phyloP scores from a whole-genome alignment of 140 eudicot genomes.

The Cichorium intybus region DNA sequence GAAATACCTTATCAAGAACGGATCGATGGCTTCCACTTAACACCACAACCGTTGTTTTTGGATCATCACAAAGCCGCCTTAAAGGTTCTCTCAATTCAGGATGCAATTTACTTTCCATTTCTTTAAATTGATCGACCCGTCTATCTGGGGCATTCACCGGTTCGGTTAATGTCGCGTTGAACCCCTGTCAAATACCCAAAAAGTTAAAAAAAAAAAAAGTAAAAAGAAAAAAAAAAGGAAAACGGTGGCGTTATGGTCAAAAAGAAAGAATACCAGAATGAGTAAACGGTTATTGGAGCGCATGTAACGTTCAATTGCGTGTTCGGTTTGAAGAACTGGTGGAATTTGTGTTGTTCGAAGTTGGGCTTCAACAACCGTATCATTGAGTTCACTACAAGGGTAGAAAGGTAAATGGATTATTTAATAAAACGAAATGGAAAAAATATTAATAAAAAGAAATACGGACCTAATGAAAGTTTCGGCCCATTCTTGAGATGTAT shows the following conservation, averaged over 20 bases:
- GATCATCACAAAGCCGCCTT: constrained; percentile 57
- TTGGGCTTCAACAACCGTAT: constrained; percentile 76
- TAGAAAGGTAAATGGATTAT: not conserved
- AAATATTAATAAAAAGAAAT: not conserved
- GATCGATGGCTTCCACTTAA: constrained; percentile 74
- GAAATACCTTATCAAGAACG: constrained; percentile 67
- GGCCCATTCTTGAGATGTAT: constrained; percentile 95
- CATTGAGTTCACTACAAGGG: constrained; percentile 66
- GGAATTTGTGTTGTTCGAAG: constrained; percentile 70
- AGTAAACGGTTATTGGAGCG: constrained; percentile 62
- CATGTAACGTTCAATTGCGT: constrained; percentile 40
- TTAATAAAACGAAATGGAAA: not conserved
- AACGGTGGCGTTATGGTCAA: not conserved
- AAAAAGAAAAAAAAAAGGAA: not conserved
- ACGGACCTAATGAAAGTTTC: constrained; percentile 79
- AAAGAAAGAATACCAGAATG: constrained; percentile 53
- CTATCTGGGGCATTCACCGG: constrained; percentile 58
- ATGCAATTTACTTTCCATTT: constrained; percentile 73
- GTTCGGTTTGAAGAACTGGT: constrained; percentile 55
- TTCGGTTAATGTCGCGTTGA: constrained; percentile 82
- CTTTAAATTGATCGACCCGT: constrained; percentile 79
- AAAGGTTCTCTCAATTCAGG: constrained; percentile 65
- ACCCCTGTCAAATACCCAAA: constrained; percentile 46
- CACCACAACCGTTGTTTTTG: constrained; percentile 60
- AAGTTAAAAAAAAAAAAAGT: not conserved